A percentile compares a stretch with the other conserved stretches of the same genome.
phyloP scores from a whole-genome alignment of 306 rosid species.

The Inga oerstediana region DNA sequence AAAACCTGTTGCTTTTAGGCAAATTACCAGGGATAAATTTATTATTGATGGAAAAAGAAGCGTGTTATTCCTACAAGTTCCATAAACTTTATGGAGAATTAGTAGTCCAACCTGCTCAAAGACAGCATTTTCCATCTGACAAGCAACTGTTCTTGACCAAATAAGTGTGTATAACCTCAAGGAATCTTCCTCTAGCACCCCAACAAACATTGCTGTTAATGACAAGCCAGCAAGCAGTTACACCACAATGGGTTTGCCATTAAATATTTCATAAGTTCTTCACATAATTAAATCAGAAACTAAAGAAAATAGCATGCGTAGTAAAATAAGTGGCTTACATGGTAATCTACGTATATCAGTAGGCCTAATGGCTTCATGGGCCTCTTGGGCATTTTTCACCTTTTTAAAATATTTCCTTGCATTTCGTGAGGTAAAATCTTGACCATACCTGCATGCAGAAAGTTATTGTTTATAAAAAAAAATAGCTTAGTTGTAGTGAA shows the following conservation, averaged over 20 bases:
- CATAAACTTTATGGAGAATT: conserved; percentile 16
- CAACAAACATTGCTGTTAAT: conserved; percentile 73
- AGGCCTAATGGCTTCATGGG: conserved; percentile 98
- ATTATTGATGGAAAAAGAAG: not conserved
- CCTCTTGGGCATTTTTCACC: conserved; percentile 99
- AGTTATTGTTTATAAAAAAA: conserved; percentile 27
- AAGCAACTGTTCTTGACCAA: conserved; percentile 87
- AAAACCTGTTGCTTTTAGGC: not conserved
- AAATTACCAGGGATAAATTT: not conserved
- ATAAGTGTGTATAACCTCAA: conserved; percentile 86
- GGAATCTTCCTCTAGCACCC: conserved; percentile 77
- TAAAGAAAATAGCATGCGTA: conserved; percentile 13
- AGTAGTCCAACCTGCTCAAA: conserved; percentile 68
- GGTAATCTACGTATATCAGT: conserved; percentile 81
- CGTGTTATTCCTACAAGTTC: not conserved
- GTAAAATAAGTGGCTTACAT: conserved; percentile 54
- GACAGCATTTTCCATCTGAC: conserved; percentile 88
- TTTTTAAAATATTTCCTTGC: conserved; percentile 78
- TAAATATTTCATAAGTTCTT: conserved; percentile 31
- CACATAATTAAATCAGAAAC: conserved; percentile 27
- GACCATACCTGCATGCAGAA: conserved; percentile 75
- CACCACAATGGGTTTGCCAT: conserved; percentile 26
- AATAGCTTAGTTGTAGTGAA: not conserved
- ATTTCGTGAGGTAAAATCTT: conserved; percentile 61
- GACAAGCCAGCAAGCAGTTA: conserved; percentile 39